Conservation (phyloP, 1,284 basidiomycete genomes). For the Peniophora sp. region DNA sequence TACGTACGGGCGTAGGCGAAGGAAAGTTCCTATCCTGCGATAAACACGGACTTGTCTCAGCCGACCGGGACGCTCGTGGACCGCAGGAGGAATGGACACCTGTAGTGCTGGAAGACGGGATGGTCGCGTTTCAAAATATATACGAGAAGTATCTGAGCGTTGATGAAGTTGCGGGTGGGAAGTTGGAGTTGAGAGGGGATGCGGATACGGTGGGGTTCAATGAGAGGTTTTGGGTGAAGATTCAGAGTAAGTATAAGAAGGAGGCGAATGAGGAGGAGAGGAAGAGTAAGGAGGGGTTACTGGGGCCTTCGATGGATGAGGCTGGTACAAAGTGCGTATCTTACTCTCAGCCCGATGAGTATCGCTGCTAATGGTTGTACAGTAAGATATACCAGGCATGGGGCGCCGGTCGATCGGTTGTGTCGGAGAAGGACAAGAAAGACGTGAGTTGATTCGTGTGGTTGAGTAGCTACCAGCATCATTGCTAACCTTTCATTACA, state of each 20-base stretch:
- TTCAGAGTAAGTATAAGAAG: constrained; percentile 85
- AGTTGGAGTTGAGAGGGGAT: constrained; percentile 73
- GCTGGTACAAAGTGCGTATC: constrained; percentile 57
- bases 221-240: constrained; percentile 82
- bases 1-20: constrained; percentile 76
- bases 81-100: constrained; percentile 86
- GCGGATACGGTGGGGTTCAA: constrained; percentile 74
- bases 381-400: constrained; percentile 81
- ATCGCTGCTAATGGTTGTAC: constrained; percentile 3
- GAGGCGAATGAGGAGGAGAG: constrained; percentile 80
- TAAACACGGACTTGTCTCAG: constrained; percentile 72
- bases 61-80: constrained; percentile 77
- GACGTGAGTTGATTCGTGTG: constrained; percentile 36
- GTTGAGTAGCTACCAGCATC: constrained; percentile 6
- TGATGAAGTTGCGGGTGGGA: constrained; percentile 79
- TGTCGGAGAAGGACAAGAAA: constrained; percentile 64
- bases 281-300: constrained; percentile 57
- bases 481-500: constrained; percentile 21
- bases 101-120: constrained; percentile 65
- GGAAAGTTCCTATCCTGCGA: constrained; percentile 85
- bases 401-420: constrained; percentile 74
- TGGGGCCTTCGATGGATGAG: constrained; percentile 58
- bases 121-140: constrained; percentile 78
- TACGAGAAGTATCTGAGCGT: constrained; percentile 79
- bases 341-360: not conserved